Conservation (phyloP, 768 basidiomycete species). For the Phlebiopsis flavidoalba region DNA sequence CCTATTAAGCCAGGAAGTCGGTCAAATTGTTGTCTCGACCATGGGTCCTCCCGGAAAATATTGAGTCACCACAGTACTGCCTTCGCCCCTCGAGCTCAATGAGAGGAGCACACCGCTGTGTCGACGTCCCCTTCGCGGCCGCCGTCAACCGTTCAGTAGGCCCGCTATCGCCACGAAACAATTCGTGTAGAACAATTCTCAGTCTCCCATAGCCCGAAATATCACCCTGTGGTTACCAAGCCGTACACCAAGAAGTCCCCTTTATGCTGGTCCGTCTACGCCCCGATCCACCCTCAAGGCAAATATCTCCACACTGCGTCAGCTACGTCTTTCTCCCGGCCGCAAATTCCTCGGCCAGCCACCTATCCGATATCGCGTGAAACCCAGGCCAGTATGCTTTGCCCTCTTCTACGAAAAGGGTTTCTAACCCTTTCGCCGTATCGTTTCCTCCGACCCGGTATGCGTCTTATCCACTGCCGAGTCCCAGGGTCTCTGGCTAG, state of each 20-base stretch:
- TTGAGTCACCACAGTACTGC: background rate
- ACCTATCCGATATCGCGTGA: too few relatives aligned
- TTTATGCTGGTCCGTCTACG: background rate
- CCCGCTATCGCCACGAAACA: background rate
- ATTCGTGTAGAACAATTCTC: background rate
- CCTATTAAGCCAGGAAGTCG: background rate
- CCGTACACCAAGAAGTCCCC: background rate
- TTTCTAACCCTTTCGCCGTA: slow-evolving; percentile 53
- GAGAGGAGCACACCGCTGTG: background rate
- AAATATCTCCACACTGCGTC: background rate
- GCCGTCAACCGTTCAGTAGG: slow-evolving; percentile 1
- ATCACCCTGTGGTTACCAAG: too few relatives aligned
- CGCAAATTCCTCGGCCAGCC: slow-evolving; percentile 7
- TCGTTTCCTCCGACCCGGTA: slow-evolving; percentile 36
- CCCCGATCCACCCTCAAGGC: background rate
- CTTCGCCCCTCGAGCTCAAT: background rate
- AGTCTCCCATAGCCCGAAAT: background rate
- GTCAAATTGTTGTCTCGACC: slow-evolving; percentile 1
- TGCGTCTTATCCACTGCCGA: too few relatives aligned
- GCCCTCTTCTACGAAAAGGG: slow-evolving; percentile 27
- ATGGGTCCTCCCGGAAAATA: slow-evolving; percentile 5
- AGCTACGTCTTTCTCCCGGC: background rate
- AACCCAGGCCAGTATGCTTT: background rate
- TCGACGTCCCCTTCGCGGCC: slow-evolving; percentile 4
- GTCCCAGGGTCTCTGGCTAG: slow-evolving; percentile 20